phyloP scores from a whole-genome alignment of 1,284 basidiomycete species.

The Chalciporus sp. region DNA sequence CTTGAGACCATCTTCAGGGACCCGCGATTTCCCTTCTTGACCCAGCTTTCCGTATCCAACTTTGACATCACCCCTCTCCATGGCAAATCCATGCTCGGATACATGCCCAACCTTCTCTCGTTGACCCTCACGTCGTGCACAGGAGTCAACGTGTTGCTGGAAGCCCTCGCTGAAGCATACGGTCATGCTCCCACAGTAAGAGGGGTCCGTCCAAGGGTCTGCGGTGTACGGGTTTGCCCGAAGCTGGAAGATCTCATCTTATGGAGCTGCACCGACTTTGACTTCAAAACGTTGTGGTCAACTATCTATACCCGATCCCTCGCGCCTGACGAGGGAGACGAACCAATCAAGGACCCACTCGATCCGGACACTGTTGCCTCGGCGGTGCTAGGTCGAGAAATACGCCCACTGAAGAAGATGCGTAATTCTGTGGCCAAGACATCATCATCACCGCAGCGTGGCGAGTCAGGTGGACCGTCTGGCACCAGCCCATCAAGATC shows the following conservation, averaged over 20 bases:
- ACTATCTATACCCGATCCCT: constrained; percentile 43
- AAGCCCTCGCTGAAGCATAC: constrained; percentile 35
- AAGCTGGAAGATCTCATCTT: constrained; percentile 49
- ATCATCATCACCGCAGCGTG: constrained; percentile 11
- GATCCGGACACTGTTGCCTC: constrained; percentile 31
- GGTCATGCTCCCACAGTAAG: constrained; percentile 17
- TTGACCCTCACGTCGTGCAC: constrained; percentile 39
- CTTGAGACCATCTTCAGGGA: constrained; percentile 45
- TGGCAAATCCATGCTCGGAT: constrained; percentile 37
- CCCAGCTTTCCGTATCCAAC: constrained; percentile 38
- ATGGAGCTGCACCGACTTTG: constrained; percentile 50
- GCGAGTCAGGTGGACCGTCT: constrained; percentile 10
- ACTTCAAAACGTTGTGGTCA: constrained; percentile 36
- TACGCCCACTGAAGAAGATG: constrained; percentile 34
- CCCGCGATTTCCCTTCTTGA: constrained; percentile 40
- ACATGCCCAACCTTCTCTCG: constrained; percentile 40
- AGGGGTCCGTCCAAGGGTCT: constrained; percentile 11
- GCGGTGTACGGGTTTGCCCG: constrained; percentile 47
- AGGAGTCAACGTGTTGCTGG: constrained; percentile 28
- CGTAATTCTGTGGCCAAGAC: constrained; percentile 16
- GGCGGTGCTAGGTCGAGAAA: constrained; percentile 34
- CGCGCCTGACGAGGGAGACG: constrained; percentile 15
- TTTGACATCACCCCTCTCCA: constrained; percentile 35
- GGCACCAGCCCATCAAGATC: constrained; percentile 31
- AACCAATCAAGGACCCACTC: constrained; percentile 11